These are phyloP conservation scores for Sugiyamaella smithiae DNA, from an alignment of 805 yeast species.

Conservation along the genomic window DNA sequence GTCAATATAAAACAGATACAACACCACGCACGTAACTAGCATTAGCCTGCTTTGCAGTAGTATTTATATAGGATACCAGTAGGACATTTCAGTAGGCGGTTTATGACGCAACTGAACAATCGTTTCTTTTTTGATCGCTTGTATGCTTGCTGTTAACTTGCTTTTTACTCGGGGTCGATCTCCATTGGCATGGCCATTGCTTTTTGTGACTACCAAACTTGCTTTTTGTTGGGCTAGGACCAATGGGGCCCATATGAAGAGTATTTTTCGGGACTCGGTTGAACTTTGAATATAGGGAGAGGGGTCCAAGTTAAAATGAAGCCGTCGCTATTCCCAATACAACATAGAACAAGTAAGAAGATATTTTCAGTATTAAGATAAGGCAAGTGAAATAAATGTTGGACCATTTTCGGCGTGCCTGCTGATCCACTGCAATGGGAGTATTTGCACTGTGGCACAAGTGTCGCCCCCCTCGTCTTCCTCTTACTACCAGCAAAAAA, in stretches of 20 bases:
- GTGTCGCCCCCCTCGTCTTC: no score
- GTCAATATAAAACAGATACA: no score
- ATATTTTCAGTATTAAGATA: no score
- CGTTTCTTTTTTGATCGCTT: conserved; percentile 3
- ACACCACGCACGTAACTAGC: no score
- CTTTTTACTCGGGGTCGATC: conserved; percentile 3
- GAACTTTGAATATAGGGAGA: not conserved
- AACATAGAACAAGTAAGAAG: no score
- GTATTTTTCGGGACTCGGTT: not conserved
- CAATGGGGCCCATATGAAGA: not conserved
- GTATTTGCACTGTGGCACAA: no score
- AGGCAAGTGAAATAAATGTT: no score
- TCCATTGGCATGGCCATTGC: not conserved
- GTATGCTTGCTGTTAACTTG: not conserved
- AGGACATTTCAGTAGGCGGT: not conserved
- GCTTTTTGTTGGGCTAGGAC: not conserved
- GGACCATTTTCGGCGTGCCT: no score
- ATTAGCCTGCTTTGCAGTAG: no score
- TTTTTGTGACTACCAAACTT: not conserved
- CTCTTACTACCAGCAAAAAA: no score
- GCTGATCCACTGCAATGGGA: no score
- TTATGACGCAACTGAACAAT: conserved; percentile 2
- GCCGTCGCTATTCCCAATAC: not conserved
- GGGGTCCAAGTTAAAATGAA: no score
- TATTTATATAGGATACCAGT: not conserved